phyloP scores from a whole-genome alignment of 768 basidiomycete genomes.

The Ephemerocybe angulata region DNA sequence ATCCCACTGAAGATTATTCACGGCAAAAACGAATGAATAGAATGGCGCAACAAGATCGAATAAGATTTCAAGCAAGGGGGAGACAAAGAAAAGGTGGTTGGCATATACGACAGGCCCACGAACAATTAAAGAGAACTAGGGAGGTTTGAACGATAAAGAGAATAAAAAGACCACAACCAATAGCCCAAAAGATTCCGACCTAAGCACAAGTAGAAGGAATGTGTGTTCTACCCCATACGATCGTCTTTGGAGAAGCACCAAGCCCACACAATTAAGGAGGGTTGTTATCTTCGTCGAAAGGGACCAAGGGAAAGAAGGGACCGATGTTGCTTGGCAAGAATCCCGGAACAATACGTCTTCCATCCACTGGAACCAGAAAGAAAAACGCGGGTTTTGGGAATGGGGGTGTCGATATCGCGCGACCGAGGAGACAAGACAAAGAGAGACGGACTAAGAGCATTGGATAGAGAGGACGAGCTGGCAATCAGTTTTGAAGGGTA shows the following conservation, averaged over 20 bases:
- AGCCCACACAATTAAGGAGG: conserved; percentile 6
- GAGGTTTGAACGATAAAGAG: conserved; percentile 25
- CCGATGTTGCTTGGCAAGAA: conserved; percentile 21
- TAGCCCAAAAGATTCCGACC: conserved; percentile 46
- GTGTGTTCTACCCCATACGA: conserved; percentile 43
- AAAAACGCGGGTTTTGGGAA: conserved; percentile 27
- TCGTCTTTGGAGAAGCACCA: conserved; percentile 12
- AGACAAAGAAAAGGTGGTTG: conserved; percentile 34
- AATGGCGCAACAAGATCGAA: conserved; percentile 18
- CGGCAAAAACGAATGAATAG: conserved; percentile 20
- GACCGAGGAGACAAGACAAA: conserved; percentile 17
- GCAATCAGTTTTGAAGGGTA: conserved; percentile 27
- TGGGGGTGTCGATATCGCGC: conserved; percentile 26
- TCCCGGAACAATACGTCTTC: conserved; percentile 44
- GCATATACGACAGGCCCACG: too few species aligned
- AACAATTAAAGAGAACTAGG: conserved; percentile 25
- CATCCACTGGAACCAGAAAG: conserved; percentile 35
- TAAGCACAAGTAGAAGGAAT: conserved; percentile 2
- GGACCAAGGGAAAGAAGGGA: conserved; percentile 12
- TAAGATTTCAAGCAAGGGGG: conserved; percentile 10
- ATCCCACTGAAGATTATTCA: conserved; percentile 6
- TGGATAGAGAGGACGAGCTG: conserved; percentile 12
- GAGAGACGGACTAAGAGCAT: conserved; percentile 19
- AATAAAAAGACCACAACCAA: conserved; percentile 62
- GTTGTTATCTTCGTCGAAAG: conserved; percentile 18